A percentile compares a stretch with the other conserved stretches of the same genome.
Conservation (phyloP, 345 rosid species). For the Raphanus raphanistrum region DNA sequence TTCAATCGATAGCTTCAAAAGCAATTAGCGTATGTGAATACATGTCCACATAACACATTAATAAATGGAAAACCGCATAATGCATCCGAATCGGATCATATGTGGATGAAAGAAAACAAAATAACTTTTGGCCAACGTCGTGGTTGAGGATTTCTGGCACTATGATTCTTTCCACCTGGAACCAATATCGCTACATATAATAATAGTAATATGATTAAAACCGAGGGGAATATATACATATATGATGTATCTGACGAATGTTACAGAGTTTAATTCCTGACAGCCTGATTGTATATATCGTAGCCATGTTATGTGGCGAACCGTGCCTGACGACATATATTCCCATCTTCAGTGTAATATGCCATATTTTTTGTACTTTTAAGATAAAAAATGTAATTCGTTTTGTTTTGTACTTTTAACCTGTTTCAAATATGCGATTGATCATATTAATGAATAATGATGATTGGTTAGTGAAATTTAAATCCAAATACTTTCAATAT, state of each 20-base stretch:
- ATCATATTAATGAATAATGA: neutral
- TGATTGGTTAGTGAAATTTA: neutral
- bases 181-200: constrained; percentile 6
- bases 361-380: neutral
- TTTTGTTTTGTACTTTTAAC: neutral
- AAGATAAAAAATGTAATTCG: neutral
- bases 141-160: constrained; percentile 28
- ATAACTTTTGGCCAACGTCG: constrained; percentile 38
- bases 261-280: constrained; percentile 25
- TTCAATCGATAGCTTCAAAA: constrained; percentile 1
- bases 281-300: constrained; percentile 9
- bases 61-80: constrained; percentile 31
- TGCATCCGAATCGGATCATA: constrained; percentile 40
- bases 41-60: constrained; percentile 22
- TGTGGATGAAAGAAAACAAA: constrained; percentile 35
- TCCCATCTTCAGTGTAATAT: constrained; percentile 19
- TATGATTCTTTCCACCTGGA: constrained; percentile 35
- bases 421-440: constrained; percentile 1
- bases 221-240: constrained; percentile 10
- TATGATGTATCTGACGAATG: neutral
- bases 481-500: neutral
- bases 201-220: constrained; percentile 7
- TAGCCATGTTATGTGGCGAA: constrained; percentile 13
- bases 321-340: constrained; percentile 18
- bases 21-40: constrained; percentile 1